Evolutionary conservation across 805 yeast species (phyloP).

Genomic region (Kockiozyma suomiensis): DNA sequence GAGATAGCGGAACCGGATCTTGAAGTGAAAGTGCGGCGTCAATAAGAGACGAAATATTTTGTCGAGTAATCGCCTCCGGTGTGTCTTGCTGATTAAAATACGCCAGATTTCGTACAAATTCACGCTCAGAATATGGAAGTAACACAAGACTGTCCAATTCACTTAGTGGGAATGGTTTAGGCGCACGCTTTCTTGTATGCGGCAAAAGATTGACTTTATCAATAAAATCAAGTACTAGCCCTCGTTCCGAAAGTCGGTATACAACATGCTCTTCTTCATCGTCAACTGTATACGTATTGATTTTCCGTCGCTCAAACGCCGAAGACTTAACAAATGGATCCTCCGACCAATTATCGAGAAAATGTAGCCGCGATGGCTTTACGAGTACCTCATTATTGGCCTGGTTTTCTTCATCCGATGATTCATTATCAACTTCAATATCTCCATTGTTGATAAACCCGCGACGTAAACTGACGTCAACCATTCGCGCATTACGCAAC

Average conservation of each 20-base stretch:
- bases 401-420: conserved; percentile 46
- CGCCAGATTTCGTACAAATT: conserved; percentile 30
- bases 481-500: conserved; percentile 53
- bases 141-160: conserved; percentile 29
- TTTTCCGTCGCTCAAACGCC: conserved; percentile 32
- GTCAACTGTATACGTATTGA: conserved; percentile 22
- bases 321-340: conserved; percentile 16
- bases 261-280: conserved; percentile 49
- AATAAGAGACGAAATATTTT: conserved; percentile 19
- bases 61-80: conserved; percentile 16
- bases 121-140: conserved; percentile 28
- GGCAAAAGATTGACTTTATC: conserved; percentile 50
- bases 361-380: conserved; percentile 26
- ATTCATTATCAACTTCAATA: conserved; percentile 54
- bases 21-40: conserved; percentile 23
- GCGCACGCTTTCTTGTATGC: conserved; percentile 2
- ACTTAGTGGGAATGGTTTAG: conserved; percentile 9
- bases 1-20: neutral
- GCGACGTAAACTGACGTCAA: conserved; percentile 58
- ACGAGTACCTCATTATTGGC: conserved; percentile 20
- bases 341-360: conserved; percentile 26
- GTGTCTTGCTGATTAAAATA: conserved; percentile 37
- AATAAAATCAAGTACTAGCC: conserved; percentile 69
- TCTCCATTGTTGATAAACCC: conserved; percentile 60
- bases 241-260: conserved; percentile 67